phyloP scores from a whole-genome alignment of 1,284 basidiomycete species.

The Puccinia novopanici region DNA sequence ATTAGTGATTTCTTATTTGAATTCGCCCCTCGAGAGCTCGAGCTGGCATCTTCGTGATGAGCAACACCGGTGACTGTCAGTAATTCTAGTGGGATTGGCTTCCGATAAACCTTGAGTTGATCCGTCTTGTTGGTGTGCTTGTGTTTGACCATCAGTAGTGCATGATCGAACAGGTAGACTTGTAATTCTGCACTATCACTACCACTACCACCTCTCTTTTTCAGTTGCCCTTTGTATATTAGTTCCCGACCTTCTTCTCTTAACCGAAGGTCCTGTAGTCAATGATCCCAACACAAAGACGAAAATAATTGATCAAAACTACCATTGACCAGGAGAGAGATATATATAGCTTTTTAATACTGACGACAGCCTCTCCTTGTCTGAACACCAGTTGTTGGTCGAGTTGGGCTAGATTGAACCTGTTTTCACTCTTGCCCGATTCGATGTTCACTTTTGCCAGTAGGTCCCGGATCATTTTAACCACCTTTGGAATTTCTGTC shows the following conservation, averaged over 20 bases:
- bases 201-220: slow-evolving; percentile 77
- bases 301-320: not conserved
- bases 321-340: not conserved
- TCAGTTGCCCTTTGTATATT: slow-evolving; percentile 89
- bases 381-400: slow-evolving; percentile 84
- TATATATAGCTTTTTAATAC: slow-evolving; percentile 11
- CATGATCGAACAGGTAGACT: slow-evolving; percentile 96
- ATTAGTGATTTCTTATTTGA: slow-evolving; percentile 62
- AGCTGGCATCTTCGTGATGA: slow-evolving; percentile 61
- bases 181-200: slow-evolving; percentile 83
- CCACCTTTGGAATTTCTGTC: slow-evolving; percentile 73
- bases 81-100: slow-evolving; percentile 95
- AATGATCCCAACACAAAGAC: slow-evolving; percentile 6
- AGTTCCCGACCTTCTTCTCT: slow-evolving; percentile 85
- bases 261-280: slow-evolving; percentile 74
- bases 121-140: slow-evolving; percentile 83
- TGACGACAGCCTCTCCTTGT: slow-evolving; percentile 67
- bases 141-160: slow-evolving; percentile 89
- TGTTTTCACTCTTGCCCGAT: slow-evolving; percentile 86
- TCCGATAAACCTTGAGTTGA: slow-evolving; percentile 88
- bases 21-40: not conserved
- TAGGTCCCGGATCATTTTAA: slow-evolving; percentile 79
- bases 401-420: slow-evolving; percentile 86
- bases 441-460: slow-evolving; percentile 86
- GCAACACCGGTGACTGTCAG: slow-evolving; percentile 81